Conservation (phyloP, 768 basidiomycete genomes). For the Phylloporus sp. region DNA sequence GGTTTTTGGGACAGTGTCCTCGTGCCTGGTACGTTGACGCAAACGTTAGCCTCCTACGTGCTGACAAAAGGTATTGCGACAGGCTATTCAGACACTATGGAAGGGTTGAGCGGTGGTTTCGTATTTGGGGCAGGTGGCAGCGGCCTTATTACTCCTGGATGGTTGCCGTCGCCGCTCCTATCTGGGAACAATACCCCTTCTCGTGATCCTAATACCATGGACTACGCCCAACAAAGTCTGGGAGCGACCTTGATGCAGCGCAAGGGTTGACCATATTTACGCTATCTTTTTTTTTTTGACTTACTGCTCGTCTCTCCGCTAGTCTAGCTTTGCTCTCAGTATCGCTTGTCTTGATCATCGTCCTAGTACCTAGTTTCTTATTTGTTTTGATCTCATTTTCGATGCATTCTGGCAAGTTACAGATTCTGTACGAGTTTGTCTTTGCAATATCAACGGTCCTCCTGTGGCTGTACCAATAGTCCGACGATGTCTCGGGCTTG, state of each 20-base stretch:
- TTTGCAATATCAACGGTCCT: no score
- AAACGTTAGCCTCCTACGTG: background rate
- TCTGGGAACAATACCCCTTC: slow-evolving; percentile 49
- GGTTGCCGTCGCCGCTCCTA: slow-evolving; percentile 53
- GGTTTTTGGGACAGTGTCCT: slow-evolving; percentile 88
- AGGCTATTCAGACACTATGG: slow-evolving; percentile 79
- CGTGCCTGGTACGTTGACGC: slow-evolving; percentile 61
- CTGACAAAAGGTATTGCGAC: slow-evolving; percentile 5
- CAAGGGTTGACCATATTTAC: slow-evolving; percentile 24
- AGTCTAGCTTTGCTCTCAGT: background rate
- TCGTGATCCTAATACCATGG: slow-evolving; percentile 21
- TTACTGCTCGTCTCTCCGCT: slow-evolving; percentile 3
- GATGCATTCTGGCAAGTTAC: slow-evolving; percentile 2
- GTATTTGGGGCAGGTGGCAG: slow-evolving; percentile 81
- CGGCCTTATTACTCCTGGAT: slow-evolving; percentile 73
- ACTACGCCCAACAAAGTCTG: slow-evolving; percentile 27
- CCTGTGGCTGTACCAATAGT: no score
- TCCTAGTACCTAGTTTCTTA: background rate
- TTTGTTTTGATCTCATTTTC: slow-evolving; percentile 14
- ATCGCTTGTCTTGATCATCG: slow-evolving; percentile 3
- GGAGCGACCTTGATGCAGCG: slow-evolving; percentile 21
- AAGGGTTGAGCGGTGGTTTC: slow-evolving; percentile 81
- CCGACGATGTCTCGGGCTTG: no score
- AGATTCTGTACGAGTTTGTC: slow-evolving; percentile 21
- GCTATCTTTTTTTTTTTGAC: background rate